Evolutionary conservation across 768 basidiomycete species (phyloP).

Genomic region (Phanerochaete carnosa): DNA sequence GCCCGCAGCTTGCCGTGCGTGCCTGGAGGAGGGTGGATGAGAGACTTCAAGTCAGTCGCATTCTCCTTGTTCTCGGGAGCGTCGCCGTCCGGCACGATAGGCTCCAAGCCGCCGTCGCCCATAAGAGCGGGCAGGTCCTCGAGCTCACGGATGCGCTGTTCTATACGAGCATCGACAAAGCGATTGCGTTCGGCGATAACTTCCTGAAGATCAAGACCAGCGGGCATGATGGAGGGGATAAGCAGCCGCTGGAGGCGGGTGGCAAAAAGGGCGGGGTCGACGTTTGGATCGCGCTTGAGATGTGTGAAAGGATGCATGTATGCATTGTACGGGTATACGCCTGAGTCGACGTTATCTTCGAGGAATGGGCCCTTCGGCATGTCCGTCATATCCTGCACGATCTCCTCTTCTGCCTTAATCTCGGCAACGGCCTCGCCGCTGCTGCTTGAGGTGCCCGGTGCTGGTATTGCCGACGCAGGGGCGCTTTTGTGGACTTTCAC

Average conservation of each 20-base stretch:
- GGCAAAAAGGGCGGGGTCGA: conserved; percentile 59
- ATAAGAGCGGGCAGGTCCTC: conserved; percentile 76
- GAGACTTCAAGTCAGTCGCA: conserved; percentile 35
- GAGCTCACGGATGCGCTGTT: conserved; percentile 86
- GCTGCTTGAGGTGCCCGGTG: conserved; percentile 2
- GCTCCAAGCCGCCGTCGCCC: conserved; percentile 70
- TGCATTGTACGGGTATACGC: conserved; percentile 91
- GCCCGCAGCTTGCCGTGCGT: conserved; percentile 84
- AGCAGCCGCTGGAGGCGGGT: conserved; percentile 78
- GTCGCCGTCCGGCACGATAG: conserved; percentile 37
- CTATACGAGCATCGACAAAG: conserved; percentile 84
- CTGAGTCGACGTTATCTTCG: conserved; percentile 76
- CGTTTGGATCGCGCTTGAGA: conserved; percentile 61
- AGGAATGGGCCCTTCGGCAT: conserved; percentile 72
- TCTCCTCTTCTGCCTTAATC: conserved; percentile 52
- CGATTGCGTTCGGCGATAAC: conserved; percentile 90
- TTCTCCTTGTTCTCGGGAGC: conserved; percentile 30
- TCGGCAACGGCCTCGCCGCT: conserved; percentile 21
- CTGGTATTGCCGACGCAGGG: neutral
- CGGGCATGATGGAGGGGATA: conserved; percentile 86
- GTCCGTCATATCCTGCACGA: conserved; percentile 46
- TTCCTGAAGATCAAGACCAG: conserved; percentile 89
- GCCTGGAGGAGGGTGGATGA: conserved; percentile 53
- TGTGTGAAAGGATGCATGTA: conserved; percentile 82
- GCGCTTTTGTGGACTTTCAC: conserved; percentile 67